phyloP scores from a whole-genome alignment of 768 basidiomycete genomes.

The Boletus bicolor region DNA sequence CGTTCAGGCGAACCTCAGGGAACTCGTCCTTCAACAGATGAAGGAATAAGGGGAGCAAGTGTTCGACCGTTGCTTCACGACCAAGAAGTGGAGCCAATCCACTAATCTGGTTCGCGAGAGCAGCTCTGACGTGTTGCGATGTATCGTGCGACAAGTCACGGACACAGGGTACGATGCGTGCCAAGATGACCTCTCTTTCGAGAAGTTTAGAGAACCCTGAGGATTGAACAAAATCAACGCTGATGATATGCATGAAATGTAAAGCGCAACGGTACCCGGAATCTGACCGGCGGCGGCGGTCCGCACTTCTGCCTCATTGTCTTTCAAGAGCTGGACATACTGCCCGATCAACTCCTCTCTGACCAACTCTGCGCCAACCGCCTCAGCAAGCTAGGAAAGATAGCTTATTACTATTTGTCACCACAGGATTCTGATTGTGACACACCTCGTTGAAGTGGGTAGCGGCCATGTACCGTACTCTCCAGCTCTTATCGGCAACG shows the following conservation, averaged over 20 bases:
- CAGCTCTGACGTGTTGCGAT: conserved; percentile 96
- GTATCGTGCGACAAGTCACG: conserved; percentile 89
- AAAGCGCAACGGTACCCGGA: conserved; percentile 59
- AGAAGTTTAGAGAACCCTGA: conserved; percentile 91
- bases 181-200: conserved; percentile 90
- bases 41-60: conserved; percentile 94
- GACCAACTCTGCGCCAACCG: conserved; percentile 85
- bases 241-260: background rate
- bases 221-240: conserved; percentile 8
- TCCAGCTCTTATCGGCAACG: conserved; percentile 95
- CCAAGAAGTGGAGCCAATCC: conserved; percentile 94
- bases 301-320: conserved; percentile 97
- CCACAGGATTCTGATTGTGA: background rate
- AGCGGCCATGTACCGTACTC: conserved; percentile 98
- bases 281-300: conserved; percentile 96
- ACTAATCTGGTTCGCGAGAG: conserved; percentile 92
- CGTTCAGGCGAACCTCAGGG: conserved; percentile 94
- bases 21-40: conserved; percentile 98
- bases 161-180: conserved; percentile 91
- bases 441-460: conserved; percentile 92
- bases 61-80: conserved; percentile 91
- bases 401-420: background rate
- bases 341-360: conserved; percentile 92
- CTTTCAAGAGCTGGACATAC: conserved; percentile 91
- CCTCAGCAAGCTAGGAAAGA: conserved; percentile 71